phyloP scores from a whole-genome alignment of 345 rosid genomes.

The Camelina hispida region DNA sequence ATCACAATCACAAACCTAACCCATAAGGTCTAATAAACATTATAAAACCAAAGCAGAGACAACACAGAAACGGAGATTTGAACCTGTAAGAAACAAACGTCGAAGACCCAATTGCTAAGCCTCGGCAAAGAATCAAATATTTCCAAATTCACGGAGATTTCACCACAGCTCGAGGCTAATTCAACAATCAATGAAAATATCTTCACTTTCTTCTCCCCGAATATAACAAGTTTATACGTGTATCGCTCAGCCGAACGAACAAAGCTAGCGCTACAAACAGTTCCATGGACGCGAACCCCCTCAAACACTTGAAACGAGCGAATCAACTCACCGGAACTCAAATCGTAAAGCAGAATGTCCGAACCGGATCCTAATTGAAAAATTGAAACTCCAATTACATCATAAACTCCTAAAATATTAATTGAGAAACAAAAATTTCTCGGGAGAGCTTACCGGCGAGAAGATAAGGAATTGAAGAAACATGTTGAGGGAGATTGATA shows the following conservation, averaged over 20 bases:
- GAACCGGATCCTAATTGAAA: conserved; percentile 76
- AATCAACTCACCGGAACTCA: conserved; percentile 55
- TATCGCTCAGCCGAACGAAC: conserved; percentile 8
- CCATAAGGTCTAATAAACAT: conserved; percentile 30
- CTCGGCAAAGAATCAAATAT: conserved; percentile 63
- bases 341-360: conserved; percentile 63
- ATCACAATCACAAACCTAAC: conserved; percentile 23
- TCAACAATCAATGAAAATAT: conserved; percentile 53
- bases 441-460: conserved; percentile 57
- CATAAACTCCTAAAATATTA: neutral
- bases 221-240: conserved; percentile 53
- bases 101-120: conserved; percentile 82
- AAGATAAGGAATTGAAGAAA: conserved; percentile 61
- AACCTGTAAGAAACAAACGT: conserved; percentile 77
- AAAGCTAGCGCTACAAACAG: conserved; percentile 47
- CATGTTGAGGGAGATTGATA: conserved; percentile 59
- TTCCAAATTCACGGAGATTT: conserved; percentile 48
- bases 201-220: conserved; percentile 83
- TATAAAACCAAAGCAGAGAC: neutral
- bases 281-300: conserved; percentile 90
- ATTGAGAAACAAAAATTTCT: neutral
- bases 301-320: conserved; percentile 76
- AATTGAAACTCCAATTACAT: neutral
- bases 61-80: neutral
- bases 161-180: conserved; percentile 34